phyloP scores from a whole-genome alignment of 441 rosid species.

The Biscutella auriculata region DNA sequence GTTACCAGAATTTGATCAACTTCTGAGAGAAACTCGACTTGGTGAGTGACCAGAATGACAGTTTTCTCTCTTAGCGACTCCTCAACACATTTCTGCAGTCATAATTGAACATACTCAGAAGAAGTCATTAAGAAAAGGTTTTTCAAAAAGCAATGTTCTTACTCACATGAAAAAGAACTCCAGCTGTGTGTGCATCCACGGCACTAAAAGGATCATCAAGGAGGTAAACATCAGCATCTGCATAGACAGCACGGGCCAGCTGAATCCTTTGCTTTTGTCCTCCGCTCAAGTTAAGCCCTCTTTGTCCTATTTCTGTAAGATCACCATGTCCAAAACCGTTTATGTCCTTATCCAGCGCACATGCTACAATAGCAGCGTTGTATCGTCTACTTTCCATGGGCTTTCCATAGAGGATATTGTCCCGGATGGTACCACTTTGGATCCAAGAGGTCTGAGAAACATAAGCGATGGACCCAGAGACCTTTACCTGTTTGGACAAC shows the following conservation, averaged over 20 bases:
- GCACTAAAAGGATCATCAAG: conserved; percentile 98
- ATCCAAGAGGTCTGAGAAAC: conserved; percentile 92
- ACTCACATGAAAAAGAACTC: conserved; percentile 59
- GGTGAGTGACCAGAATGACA: conserved; percentile 80
- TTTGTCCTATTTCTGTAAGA: conserved; percentile 85
- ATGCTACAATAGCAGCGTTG: conserved; percentile 46
- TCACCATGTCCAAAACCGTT: conserved; percentile 56
- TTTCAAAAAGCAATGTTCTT: background rate
- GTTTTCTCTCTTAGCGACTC: conserved; percentile 48
- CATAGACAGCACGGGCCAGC: conserved; percentile 94
- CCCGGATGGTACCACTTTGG: conserved; percentile 78
- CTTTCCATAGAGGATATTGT: conserved; percentile 70
- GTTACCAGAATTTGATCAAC: conserved; percentile 66
- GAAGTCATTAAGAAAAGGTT: background rate
- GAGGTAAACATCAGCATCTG: conserved; percentile 79
- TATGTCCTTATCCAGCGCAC: conserved; percentile 75
- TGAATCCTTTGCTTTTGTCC: conserved; percentile 96
- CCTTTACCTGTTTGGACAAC: conserved; percentile 34
- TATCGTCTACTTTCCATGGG: conserved; percentile 52
- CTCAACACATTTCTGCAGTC: conserved; percentile 68
- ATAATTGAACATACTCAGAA: background rate
- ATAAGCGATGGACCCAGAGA: conserved; percentile 59
- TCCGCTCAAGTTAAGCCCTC: conserved; percentile 96
- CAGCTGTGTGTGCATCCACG: conserved; percentile 94
- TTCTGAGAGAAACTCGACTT: conserved; percentile 79